These are phyloP conservation scores for Sordariomycetes sp. DNA, from an alignment of 2,329 filamentous ascomycete genomes.

Conservation along the genomic window DNA sequence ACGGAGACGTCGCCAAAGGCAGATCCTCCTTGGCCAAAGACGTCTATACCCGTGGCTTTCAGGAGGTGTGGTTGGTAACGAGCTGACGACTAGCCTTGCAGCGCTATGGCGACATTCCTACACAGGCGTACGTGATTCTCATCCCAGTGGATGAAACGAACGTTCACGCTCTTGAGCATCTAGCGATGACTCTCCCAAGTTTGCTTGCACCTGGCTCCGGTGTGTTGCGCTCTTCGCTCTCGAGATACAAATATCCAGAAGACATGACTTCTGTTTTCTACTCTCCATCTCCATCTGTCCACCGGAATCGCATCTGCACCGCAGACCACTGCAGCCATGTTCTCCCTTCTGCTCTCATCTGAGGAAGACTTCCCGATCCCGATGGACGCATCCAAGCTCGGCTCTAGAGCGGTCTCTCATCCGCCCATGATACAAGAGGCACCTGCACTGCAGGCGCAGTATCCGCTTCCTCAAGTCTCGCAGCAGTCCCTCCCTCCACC, in stretches of 20 bases:
- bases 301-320: not conserved
- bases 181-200: not conserved
- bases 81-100: not conserved
- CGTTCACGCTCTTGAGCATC: not conserved
- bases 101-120: not conserved
- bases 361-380: not conserved
- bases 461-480: not conserved
- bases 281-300: not conserved
- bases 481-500: not conserved
- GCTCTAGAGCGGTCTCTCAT: not conserved
- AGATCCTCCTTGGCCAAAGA: not conserved
- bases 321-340: not conserved
- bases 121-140: not conserved
- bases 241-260: slow-evolving; percentile 1
- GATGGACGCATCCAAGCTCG: not conserved
- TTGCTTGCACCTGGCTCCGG: not conserved
- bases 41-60: not conserved
- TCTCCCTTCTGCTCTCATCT: slow-evolving; percentile 1
- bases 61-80: not conserved
- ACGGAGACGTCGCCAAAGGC: not conserved
- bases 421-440: not conserved
- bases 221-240: not conserved
- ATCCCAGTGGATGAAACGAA: not conserved
- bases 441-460: not conserved
- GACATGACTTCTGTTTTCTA: not conserved